Evolutionary conservation across 192 early-diverging fungal genomes (phyloP).

Genomic region (Entomortierella lignicola): DNA sequence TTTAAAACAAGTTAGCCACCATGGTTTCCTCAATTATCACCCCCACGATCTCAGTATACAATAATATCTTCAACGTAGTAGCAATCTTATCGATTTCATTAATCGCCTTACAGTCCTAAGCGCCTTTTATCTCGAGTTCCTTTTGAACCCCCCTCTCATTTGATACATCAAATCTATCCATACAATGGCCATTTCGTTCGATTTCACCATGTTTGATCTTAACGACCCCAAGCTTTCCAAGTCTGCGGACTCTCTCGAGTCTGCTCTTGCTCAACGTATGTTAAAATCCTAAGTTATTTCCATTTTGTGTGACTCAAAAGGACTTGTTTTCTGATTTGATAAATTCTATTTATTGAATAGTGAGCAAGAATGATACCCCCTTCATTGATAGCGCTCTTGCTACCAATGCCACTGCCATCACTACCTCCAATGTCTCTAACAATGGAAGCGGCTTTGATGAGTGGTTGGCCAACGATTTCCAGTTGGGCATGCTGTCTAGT

Average conservation of each 20-base stretch:
- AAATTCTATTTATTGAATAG: constrained; percentile 7
- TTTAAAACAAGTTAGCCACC: constrained; percentile 36
- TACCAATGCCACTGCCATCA: constrained; percentile 9
- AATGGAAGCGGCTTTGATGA: constrained; percentile 47
- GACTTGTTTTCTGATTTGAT: neutral
- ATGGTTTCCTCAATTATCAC: constrained; percentile 52
- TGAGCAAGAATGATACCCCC: constrained; percentile 36
- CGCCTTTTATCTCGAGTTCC: constrained; percentile 2
- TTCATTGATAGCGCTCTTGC: too few relatives aligned
- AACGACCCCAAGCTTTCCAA: constrained; percentile 48
- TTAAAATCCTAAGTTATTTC: neutral
- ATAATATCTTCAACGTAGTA: constrained; percentile 22
- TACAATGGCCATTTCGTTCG: constrained; percentile 37
- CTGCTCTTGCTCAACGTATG: constrained; percentile 52
- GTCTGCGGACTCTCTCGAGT: constrained; percentile 44
- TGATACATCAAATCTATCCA: neutral
- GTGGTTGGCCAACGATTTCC: constrained; percentile 48
- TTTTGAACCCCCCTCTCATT: constrained; percentile 7
- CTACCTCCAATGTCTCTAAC: constrained; percentile 20
- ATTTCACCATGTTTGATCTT: constrained; percentile 44
- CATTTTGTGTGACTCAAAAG: neutral
- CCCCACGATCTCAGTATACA: constrained; percentile 12
- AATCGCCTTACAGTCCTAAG: constrained; percentile 50
- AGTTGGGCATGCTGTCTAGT: constrained; percentile 30
- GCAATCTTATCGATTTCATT: constrained; percentile 13